These are phyloP conservation scores for Lasiodiplodia citricola DNA, from an alignment of 2,329 filamentous ascomycete species.

Conservation along the genomic window DNA sequence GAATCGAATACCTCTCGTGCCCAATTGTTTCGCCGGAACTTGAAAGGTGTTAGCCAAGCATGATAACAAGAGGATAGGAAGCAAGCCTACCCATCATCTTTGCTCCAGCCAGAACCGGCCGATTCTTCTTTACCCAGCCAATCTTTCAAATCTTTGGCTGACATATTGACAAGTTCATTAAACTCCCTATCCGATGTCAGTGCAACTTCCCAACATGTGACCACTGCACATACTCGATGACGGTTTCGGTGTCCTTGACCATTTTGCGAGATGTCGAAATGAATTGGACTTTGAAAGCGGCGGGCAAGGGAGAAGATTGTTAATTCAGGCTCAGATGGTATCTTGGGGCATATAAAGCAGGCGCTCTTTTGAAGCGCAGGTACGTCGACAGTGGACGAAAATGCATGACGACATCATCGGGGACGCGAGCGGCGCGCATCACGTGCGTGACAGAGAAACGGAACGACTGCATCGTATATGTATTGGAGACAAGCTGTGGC, in stretches of 20 bases:
- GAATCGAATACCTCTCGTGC: slow-evolving; percentile 57
- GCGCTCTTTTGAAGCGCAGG: neutral
- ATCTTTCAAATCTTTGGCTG: slow-evolving; percentile 61
- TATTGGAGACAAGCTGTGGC: neutral
- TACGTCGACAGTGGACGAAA: neutral
- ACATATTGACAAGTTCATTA: slow-evolving; percentile 72
- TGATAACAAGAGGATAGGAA: neutral
- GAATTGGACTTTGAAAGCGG: neutral
- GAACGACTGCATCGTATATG: neutral
- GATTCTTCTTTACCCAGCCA: slow-evolving; percentile 68
- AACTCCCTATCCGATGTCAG: slow-evolving; percentile 56
- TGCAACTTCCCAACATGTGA: neutral
- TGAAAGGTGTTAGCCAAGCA: neutral
- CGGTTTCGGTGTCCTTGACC: slow-evolving; percentile 59
- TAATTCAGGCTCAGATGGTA: neutral
- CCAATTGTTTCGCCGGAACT: slow-evolving; percentile 65
- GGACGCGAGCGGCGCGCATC: neutral
- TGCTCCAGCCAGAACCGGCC: slow-evolving; percentile 63
- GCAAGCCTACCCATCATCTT: slow-evolving; percentile 46
- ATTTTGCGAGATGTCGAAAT: slow-evolving; percentile 41
- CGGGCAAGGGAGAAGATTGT: neutral
- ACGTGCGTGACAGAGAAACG: slow-evolving; percentile 14
- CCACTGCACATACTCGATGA: slow-evolving; percentile 50
- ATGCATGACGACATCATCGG: slow-evolving; percentile 25
- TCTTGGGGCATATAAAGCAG: neutral